A percentile compares a stretch with the other conserved stretches of the same genome.
Evolutionary conservation across 768 basidiomycete species (phyloP).

Genomic region (Suillus alpinus): DNA sequence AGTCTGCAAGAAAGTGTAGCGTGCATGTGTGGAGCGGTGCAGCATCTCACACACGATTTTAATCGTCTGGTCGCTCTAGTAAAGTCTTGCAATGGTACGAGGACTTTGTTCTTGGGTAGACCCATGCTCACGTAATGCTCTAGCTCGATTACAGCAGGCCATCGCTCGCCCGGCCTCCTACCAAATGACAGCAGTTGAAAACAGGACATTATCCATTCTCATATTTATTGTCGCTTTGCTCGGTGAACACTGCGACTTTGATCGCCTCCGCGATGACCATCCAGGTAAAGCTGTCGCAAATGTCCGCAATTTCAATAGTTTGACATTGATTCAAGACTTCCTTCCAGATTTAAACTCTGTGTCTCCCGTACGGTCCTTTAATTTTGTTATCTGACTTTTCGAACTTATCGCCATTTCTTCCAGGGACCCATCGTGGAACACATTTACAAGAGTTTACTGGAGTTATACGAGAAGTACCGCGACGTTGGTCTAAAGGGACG

Average conservation of each 20-base stretch:
- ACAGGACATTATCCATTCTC: constrained; percentile 60
- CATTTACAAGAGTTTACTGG: constrained; percentile 70
- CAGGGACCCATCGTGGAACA: constrained; percentile 79
- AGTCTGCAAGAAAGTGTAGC: constrained; percentile 90
- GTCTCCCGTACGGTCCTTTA: neutral
- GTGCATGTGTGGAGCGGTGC: constrained; percentile 85
- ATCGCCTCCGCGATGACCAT: constrained; percentile 62
- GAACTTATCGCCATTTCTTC: neutral
- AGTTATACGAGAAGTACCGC: constrained; percentile 65
- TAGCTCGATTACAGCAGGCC: constrained; percentile 64
- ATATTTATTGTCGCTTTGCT: constrained; percentile 84
- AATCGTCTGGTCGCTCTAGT: constrained; percentile 71
- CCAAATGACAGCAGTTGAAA: constrained; percentile 46
- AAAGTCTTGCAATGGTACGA: constrained; percentile 80
- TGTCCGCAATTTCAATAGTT: constrained; percentile 16
- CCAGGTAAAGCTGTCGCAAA: constrained; percentile 42
- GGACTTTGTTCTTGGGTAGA: neutral
- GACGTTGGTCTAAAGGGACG: constrained; percentile 63
- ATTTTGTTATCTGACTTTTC: constrained; percentile 1
- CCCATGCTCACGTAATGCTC: constrained; percentile 12
- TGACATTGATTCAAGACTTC: constrained; percentile 52
- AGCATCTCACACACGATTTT: constrained; percentile 85
- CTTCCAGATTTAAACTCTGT: constrained; percentile 48
- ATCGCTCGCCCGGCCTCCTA: constrained; percentile 42
- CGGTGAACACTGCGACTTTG: constrained; percentile 88